These are phyloP conservation scores for Coemansia biformis DNA, from an alignment of 192 early-diverging fungal species.

Conservation along the genomic window DNA sequence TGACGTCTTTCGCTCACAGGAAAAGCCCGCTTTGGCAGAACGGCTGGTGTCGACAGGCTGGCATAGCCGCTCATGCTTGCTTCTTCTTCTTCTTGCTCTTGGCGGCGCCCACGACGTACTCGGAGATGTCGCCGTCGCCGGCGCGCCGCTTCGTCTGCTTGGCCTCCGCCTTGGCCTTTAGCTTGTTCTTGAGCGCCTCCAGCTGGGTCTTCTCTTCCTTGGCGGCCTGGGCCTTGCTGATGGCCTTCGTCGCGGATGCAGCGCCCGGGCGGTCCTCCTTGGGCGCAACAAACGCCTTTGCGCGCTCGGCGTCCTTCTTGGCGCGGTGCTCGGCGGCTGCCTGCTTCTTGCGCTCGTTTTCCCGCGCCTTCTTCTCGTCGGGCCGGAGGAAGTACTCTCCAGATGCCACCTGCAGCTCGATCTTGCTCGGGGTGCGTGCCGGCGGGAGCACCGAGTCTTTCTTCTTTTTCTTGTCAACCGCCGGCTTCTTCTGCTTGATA, in stretches of 20 bases:
- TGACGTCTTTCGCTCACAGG: too few relatives aligned
- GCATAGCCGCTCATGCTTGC: neutral
- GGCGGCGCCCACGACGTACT: slow-evolving; percentile 13
- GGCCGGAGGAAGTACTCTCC: slow-evolving; percentile 95
- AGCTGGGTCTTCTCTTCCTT: slow-evolving; percentile 34
- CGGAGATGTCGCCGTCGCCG: slow-evolving; percentile 9
- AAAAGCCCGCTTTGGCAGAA: too few relatives aligned
- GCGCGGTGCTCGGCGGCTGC: slow-evolving; percentile 62
- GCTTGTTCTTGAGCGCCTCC: slow-evolving; percentile 44
- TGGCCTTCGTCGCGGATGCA: neutral
- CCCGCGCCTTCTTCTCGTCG: slow-evolving; percentile 58
- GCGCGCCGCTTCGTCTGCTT: slow-evolving; percentile 13
- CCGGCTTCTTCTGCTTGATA: slow-evolving; percentile 61
- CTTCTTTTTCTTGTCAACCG: slow-evolving; percentile 67
- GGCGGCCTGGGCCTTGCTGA: too few relatives aligned
- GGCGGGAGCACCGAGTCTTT: slow-evolving; percentile 84
- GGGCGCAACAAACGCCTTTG: slow-evolving; percentile 77
- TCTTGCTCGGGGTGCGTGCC: slow-evolving; percentile 72
- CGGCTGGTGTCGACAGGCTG: too few relatives aligned
- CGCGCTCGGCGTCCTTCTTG: slow-evolving; percentile 66
- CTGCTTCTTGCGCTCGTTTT: slow-evolving; percentile 59
- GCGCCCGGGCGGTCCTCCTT: slow-evolving; percentile 47
- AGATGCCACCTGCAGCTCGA: slow-evolving; percentile 88
- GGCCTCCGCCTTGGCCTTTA: slow-evolving; percentile 33
- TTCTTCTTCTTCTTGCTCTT: slow-evolving; percentile 14